Evolutionary conservation across 352 stramenopile genomes (phyloP).

Genomic region (Phytophthora melonis): DNA sequence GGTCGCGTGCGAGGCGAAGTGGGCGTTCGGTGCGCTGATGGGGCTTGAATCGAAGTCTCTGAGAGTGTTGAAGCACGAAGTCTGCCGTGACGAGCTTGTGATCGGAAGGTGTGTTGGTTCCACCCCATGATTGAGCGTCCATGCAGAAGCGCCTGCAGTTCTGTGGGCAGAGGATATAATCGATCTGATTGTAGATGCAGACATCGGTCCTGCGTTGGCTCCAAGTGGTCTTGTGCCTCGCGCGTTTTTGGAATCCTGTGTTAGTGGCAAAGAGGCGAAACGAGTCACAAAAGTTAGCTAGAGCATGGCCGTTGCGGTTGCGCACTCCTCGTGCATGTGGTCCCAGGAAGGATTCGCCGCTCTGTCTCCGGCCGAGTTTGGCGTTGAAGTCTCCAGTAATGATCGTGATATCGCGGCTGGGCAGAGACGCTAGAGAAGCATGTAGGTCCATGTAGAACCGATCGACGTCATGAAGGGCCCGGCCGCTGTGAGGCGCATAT

Average conservation of each 20-base stretch:
- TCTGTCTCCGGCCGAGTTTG: too few relatives aligned
- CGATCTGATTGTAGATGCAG: not conserved
- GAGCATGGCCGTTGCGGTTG: not conserved
- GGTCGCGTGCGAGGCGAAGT: not conserved
- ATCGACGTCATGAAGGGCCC: not conserved
- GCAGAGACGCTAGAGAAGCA: too few relatives aligned
- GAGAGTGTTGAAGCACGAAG: not conserved
- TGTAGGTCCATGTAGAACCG: too few relatives aligned
- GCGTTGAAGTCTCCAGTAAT: too few relatives aligned
- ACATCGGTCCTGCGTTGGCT: not conserved
- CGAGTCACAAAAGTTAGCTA: not conserved
- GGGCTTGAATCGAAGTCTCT: not conserved
- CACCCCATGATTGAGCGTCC: not conserved
- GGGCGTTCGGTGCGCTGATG: too few relatives aligned
- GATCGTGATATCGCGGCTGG: too few relatives aligned
- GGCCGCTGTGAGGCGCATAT: not conserved
- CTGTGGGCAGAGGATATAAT: not conserved
- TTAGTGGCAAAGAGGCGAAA: not conserved
- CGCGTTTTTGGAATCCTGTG: not conserved
- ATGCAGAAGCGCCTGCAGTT: not conserved
- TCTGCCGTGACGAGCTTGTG: not conserved
- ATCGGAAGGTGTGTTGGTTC: not conserved
- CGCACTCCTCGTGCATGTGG: too few relatives aligned
- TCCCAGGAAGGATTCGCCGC: too few relatives aligned
- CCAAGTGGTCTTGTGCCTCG: not conserved